Evolutionary conservation across 148 eudicot genomes (phyloP).

Genomic region (Arctostaphylos glauca): DNA sequence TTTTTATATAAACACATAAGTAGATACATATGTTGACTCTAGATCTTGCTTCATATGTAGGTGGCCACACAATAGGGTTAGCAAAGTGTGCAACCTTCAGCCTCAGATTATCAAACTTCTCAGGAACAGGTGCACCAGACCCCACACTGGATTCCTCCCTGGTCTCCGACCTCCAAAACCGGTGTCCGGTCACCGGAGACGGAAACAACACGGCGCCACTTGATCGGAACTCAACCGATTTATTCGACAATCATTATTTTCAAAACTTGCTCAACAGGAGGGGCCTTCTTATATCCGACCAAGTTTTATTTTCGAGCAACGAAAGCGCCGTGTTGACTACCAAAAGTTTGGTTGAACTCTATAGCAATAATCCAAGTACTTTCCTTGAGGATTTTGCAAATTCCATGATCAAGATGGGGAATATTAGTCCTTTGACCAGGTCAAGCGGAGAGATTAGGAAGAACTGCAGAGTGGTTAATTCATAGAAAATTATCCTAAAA

Average conservation of each 20-base stretch:
- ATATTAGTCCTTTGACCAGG: conserved; percentile 56
- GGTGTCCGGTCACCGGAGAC: conserved; percentile 59
- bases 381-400: conserved; percentile 36
- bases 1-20: too few species aligned
- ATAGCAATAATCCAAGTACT: conserved; percentile 9
- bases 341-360: conserved; percentile 43
- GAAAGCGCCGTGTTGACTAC: conserved; percentile 34
- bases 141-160: conserved; percentile 40
- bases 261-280: conserved; percentile 50
- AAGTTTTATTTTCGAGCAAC: conserved; percentile 48
- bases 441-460: conserved; percentile 58
- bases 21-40: not conserved
- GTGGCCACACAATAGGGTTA: conserved; percentile 52
- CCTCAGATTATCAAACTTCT: conserved; percentile 60
- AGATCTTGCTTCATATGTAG: conserved; percentile 13
- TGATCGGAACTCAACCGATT: conserved; percentile 51
- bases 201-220: conserved; percentile 65
- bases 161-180: conserved; percentile 44
- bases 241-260: conserved; percentile 81
- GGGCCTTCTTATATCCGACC: conserved; percentile 72
- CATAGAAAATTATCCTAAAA: conserved; percentile 11
- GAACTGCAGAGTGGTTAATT: conserved; percentile 60
- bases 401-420: conserved; percentile 81
- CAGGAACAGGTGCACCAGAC: conserved; percentile 56
- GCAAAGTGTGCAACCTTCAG: conserved; percentile 57